phyloP scores from a whole-genome alignment of 352 stramenopile genomes.

The Phytophthora hybrid region DNA sequence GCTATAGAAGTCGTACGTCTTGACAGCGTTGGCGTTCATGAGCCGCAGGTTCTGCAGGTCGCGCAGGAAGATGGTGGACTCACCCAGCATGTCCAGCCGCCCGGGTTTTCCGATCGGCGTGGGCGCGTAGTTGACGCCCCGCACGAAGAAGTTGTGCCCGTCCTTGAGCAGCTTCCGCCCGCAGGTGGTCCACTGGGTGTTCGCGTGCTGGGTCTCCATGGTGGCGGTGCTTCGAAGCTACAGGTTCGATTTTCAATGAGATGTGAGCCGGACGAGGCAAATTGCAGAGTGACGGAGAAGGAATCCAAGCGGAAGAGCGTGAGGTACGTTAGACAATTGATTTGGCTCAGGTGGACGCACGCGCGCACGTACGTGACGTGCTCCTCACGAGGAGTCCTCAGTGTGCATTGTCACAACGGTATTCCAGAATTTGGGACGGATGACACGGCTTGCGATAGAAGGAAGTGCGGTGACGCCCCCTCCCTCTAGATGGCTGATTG shows the following conservation, averaged over 20 bases:
- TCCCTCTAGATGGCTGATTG: constrained; percentile 7
- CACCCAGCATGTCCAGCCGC: constrained; percentile 62
- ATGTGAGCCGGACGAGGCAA: constrained; percentile 6
- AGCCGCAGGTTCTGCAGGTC: constrained; percentile 72
- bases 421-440: constrained; percentile 13
- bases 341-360: background rate
- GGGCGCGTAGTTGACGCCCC: constrained; percentile 77
- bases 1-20: constrained; percentile 76
- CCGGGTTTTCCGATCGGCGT: constrained; percentile 67
- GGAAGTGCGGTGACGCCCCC: background rate
- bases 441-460: background rate
- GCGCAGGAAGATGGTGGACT: constrained; percentile 62
- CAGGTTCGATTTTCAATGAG: background rate
- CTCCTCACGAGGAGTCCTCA: background rate
- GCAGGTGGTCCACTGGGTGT: constrained; percentile 71
- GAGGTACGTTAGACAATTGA: no score
- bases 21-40: constrained; percentile 81
- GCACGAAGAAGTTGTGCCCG: constrained; percentile 68
- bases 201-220: constrained; percentile 29
- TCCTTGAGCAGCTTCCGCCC: constrained; percentile 71
- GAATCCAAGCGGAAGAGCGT: constrained; percentile 18
- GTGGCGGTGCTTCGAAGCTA: background rate
- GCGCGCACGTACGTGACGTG: constrained; percentile 2
- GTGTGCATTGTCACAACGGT: constrained; percentile 14
- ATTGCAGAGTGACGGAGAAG: constrained; percentile 28